Percentiles rank a stretch among this genome's conserved stretches.
phyloP scores from a whole-genome alignment of 2,329 filamentous ascomycete genomes.

The Colletotrichum sojae region DNA sequence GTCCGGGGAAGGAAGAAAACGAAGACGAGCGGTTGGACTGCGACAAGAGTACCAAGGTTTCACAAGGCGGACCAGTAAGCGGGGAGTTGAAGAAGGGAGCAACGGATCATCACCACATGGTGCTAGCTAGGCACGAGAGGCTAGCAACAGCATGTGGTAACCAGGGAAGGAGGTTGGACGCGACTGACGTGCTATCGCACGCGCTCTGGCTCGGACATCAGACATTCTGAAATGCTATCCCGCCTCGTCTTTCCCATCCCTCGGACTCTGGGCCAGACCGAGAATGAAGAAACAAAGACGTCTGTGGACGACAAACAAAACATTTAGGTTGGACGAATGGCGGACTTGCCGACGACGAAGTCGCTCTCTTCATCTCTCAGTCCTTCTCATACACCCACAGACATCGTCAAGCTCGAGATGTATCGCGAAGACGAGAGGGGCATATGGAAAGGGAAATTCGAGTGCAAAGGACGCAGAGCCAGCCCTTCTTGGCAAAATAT shows the following conservation, averaged over 20 bases:
- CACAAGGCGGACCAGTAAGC: not conserved
- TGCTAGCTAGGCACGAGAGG: no score
- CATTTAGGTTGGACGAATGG: constrained; percentile 9
- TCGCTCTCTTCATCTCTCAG: no score
- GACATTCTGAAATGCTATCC: no score
- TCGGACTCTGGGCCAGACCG: not conserved
- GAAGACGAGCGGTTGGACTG: not conserved
- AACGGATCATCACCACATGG: no score
- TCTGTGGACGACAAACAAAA: not conserved
- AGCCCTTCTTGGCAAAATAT: constrained; percentile 3
- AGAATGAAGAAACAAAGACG: not conserved
- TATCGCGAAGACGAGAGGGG: not conserved
- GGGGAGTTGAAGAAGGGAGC: no score
- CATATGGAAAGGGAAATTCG: not conserved
- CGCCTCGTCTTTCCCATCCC: not conserved
- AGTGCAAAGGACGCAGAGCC: not conserved
- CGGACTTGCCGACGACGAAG: not conserved
- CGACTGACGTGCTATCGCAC: not conserved
- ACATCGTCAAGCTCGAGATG: not conserved
- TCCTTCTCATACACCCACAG: not conserved
- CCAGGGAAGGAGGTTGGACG: not conserved
- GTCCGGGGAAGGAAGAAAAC: not conserved
- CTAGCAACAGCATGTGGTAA: not conserved
- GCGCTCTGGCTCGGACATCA: no score
- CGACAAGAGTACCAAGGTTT: not conserved